These are phyloP conservation scores for Arxiozyma slooffiae DNA, from an alignment of 1,139 yeast genomes.

Conservation along the genomic window DNA sequence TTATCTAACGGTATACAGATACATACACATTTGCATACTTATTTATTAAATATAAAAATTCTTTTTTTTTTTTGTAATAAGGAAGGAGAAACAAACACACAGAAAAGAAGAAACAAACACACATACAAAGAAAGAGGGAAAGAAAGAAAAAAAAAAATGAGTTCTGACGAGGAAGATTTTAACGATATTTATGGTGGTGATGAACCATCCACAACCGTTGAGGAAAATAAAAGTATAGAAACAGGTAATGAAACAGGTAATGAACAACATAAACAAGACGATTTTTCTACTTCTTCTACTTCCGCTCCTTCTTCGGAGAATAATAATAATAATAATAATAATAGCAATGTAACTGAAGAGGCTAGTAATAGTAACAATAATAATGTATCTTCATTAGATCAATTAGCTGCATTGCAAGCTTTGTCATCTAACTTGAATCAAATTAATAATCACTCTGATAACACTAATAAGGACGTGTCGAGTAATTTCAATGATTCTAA, in stretches of 20 bases:
- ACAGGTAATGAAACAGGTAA: conserved; percentile 6
- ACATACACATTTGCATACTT: background rate
- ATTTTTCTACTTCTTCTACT: background rate
- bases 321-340: background rate
- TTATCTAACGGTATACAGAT: background rate
- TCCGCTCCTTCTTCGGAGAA: background rate
- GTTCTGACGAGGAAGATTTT: conserved; percentile 75
- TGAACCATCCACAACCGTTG: conserved; percentile 5
- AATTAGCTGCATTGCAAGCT: conserved; percentile 30
- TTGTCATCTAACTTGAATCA: conserved; percentile 27
- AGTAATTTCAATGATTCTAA: conserved; percentile 9
- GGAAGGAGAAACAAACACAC: background rate
- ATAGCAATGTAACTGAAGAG: conserved; percentile 1
- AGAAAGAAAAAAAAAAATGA: conserved; percentile 23
- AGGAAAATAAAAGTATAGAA: conserved; percentile 10
- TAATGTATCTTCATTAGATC: conserved; percentile 25
- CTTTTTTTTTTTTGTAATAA: background rate
- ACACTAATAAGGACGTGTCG: conserved; percentile 8
- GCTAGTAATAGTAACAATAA: conserved; percentile 9
- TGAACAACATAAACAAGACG: conserved; percentile 5
- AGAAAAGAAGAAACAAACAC: background rate
- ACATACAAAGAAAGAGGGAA: background rate
- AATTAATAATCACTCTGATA: conserved; percentile 12
- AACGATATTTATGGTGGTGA: conserved; percentile 59
- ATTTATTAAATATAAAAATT: background rate